phyloP scores from a whole-genome alignment of 1,139 yeast species.

The Hemisphaericaspora subhashii region DNA sequence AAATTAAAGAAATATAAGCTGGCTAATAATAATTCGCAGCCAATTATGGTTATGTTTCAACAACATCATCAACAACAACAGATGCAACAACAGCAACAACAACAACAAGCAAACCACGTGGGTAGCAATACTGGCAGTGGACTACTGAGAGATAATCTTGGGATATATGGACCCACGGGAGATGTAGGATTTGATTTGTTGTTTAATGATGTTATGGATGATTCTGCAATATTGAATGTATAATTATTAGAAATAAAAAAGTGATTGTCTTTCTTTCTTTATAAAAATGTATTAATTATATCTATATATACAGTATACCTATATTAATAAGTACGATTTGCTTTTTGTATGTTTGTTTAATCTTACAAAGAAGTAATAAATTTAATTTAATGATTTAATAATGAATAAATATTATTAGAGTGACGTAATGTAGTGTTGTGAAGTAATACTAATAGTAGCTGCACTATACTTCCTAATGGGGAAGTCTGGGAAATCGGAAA shows the following conservation, averaged over 20 bases:
- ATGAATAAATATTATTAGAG: neutral
- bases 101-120: slow-evolving; percentile 1
- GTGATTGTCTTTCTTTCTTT: too few species aligned
- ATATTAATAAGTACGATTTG: too few species aligned
- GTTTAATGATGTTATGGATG: slow-evolving; percentile 33
- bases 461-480: too few species aligned
- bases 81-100: neutral
- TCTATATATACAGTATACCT: too few species aligned
- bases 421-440: too few species aligned
- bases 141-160: slow-evolving; percentile 5
- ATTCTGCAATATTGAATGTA: slow-evolving; percentile 19
- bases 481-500: too few species aligned
- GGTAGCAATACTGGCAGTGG: neutral
- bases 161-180: slow-evolving; percentile 9
- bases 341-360: neutral
- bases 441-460: too few species aligned
- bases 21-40: neutral
- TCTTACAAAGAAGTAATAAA: too few species aligned
- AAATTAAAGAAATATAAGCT: slow-evolving; percentile 5
- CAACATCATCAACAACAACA: slow-evolving; percentile 1
- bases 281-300: neutral
- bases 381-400: neutral
- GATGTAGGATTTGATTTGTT: slow-evolving; percentile 24
- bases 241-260: neutral
- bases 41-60: neutral